Evolutionary conservation across 225 moss, liverwort and hornwort genomes (phyloP), one percentile per base, ranked within the genome.

Genomic region (Rhytidiadelphus loreus): DNA sequence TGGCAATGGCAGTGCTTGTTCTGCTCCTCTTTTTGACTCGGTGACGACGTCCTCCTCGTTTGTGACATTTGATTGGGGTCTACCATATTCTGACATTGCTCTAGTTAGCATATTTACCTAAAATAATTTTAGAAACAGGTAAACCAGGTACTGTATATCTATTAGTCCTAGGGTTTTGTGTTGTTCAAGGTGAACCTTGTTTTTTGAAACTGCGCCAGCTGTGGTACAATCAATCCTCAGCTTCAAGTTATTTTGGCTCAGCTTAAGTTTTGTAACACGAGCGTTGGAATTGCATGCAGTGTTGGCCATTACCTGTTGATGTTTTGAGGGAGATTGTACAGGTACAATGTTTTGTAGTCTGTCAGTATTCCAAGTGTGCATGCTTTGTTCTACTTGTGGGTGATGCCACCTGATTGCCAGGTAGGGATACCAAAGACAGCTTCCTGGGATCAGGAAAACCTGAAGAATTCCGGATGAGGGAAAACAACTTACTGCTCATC

Each of bases 1-100:
- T 94, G 85, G 93, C 88, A 17, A 88, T 93, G 93, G 94, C 90
- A 75, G 90, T 93, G 70, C 91, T 94, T 50, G 90, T 94, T 65
- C 83, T 94, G 44, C 90, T 93, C 53, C 90, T 94, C 62, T 91
- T 93, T 72, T 72, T 94, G 87, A 89, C 83, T 80, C 88, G 88
- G 74, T 94, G 89, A 94, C 70, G 55, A 39, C 39, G 22, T 41
- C 65, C 60, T n/a, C 77, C 69, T 85, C 69, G 63, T 69, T 90
- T 80, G 66, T 50, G 62, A 44, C 73, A 82, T 83, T 87, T 29
- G 78, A 73, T 70, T 79, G 62, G 69, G 76, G 76, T n/a, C 46
- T 71, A 73, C 65, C 21, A 46, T 75, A 76, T 85, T 80, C 70
- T 83, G 77, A 33, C 77, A 60, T 84, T 86, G 57, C 83, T 53